A percentile compares a stretch with the other conserved stretches of the same genome.
phyloP scores from a whole-genome alignment of 2,329 filamentous ascomycete species.

The Trichoderma citrinoviride region DNA sequence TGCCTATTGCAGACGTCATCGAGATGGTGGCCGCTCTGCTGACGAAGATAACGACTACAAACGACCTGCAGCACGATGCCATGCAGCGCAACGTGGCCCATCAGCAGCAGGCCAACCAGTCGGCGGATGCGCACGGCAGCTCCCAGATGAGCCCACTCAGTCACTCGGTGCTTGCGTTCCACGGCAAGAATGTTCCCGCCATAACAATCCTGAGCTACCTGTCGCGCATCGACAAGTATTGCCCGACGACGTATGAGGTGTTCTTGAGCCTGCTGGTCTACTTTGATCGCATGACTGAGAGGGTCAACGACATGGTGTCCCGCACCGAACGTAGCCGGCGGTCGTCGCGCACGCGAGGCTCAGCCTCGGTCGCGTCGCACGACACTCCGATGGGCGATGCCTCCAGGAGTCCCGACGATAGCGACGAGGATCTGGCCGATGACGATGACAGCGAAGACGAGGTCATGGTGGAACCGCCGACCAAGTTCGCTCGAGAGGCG shows the following conservation, averaged over 20 bases:
- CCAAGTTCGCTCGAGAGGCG: constrained; percentile 25
- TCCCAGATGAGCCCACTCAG: constrained; percentile 59
- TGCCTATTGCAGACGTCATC: constrained; percentile 96
- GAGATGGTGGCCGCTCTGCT: constrained; percentile 97
- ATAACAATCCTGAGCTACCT: constrained; percentile 97
- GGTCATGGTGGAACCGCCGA: constrained; percentile 35
- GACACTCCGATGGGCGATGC: constrained; percentile 35
- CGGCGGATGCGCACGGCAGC: constrained; percentile 48
- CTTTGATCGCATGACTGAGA: constrained; percentile 98
- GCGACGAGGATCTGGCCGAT: constrained; percentile 52
- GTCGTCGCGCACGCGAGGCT: constrained; percentile 15
- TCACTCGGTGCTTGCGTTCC: constrained; percentile 81
- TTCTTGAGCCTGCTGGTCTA: constrained; percentile 94
- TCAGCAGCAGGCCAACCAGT: constrained; percentile 52
- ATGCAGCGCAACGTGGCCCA: constrained; percentile 69
- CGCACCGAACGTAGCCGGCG: constrained; percentile 51
- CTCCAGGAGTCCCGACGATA: constrained; percentile 41
- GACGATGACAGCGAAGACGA: constrained; percentile 41
- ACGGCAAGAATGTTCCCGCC: constrained; percentile 95
- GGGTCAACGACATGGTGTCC: constrained; percentile 79
- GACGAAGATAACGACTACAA: constrained; percentile 96
- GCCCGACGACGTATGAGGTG: constrained; percentile 96
- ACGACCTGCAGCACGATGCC: constrained; percentile 90
- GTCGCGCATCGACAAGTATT: constrained; percentile 96
- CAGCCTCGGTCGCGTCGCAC: constrained; percentile 22